Percentiles rank a stretch among this genome's conserved stretches.
phyloP scores from a whole-genome alignment of 129 eudicot genomes.

The Flaveria ramosissima region DNA sequence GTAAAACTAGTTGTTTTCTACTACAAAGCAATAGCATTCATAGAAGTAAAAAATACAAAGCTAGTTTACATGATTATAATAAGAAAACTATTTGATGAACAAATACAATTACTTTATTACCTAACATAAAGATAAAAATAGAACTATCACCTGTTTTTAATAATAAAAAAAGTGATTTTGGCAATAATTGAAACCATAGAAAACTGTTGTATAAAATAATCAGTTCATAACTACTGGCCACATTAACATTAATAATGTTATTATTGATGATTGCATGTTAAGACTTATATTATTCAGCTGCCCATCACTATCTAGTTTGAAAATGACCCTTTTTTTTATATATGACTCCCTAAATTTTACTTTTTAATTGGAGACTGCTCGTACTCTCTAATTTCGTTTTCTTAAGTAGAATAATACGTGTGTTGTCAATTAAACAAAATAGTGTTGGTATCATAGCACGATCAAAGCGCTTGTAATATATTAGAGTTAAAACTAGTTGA shows the following conservation, averaged over 20 bases:
- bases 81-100: not conserved
- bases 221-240: conserved; percentile 26
- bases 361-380: not conserved
- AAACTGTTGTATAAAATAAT: conserved; percentile 14
- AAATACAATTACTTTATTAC: not conserved
- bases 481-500: not conserved
- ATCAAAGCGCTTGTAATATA: not conserved
- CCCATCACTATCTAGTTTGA: conserved; percentile 19
- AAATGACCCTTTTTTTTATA: conserved; percentile 2
- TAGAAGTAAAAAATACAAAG: not conserved
- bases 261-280: not conserved
- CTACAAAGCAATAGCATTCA: not conserved
- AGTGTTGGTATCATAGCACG: conserved; percentile 1
- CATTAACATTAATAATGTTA: conserved; percentile 16
- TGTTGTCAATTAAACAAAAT: not conserved
- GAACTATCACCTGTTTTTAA: not conserved
- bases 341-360: not conserved
- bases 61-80: not conserved
- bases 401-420: not conserved
- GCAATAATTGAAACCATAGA: conserved; percentile 32
- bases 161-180: not conserved
- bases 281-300: conserved; percentile 15
- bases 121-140: not conserved
- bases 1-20: no score
- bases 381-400: not conserved